Base-by-base conservation (phyloP, 2,329 filamentous ascomycete species). In the Xylaria sp. region DNA sequence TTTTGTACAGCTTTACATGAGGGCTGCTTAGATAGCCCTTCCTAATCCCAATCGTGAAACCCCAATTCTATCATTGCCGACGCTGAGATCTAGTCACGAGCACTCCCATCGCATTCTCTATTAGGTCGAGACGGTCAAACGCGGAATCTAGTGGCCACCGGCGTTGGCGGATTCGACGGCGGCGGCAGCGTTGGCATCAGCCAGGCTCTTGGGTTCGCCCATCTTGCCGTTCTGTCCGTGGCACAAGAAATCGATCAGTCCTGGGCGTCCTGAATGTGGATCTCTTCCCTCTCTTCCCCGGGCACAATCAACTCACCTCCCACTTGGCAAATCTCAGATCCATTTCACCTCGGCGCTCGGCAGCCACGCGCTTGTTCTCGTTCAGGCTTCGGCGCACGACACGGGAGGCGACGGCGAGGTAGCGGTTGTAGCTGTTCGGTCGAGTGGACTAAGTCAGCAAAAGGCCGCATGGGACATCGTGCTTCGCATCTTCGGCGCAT, bases 341-440 rank as follows among this genome's bases (percentile, higher is more conserved):
- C 84, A 91, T 91, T 84, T 94, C 90, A 80, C 94, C 94, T 82
- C 96, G 91, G 81, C 93, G 91, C 89, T 98, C 96, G 74, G 94
- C 94, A 76, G 82, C 82, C 76, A 98, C 83, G 85, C 96, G 90
- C 87, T 94, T 92, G 68, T 96, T 93, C 81, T 99, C 96, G 89
- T 98, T 98, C 83, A 99, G 88, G 82, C 94, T 97, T 83, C 94
- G 92, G 86, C 97, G 96, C 83, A 99, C 93, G 81, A 93, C 92
- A 84, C 94, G 94, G 84, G 94, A 90, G 80, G 96, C 94, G 85
- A 99, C 90, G 81, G 94, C 91, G 82, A 99, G 91, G 91, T 98
- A 98, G 87, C 94, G 96, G 92, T 99, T 99, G 93, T 99, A 99
- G 87, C 96, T 99, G 83, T 81, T 74, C 74, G 73, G 63, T 69